Base-by-base conservation (phyloP, 2,329 filamentous ascomycete genomes). In the Aspergillus eucalypticola region DNA sequence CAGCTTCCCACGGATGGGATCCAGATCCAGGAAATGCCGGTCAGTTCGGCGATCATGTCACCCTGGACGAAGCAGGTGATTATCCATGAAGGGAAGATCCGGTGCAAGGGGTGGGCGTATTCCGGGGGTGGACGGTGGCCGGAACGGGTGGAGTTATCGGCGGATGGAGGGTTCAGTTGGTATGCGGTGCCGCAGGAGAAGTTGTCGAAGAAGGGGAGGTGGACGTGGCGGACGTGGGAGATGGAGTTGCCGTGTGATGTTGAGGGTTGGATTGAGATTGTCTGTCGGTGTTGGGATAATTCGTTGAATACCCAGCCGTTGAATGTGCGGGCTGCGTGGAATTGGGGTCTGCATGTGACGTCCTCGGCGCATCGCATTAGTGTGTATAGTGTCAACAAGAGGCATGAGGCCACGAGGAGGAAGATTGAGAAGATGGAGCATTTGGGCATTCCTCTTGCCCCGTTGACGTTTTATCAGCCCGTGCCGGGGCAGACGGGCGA, bases 11-110 rank as follows among this genome's bases (percentile, higher is more conserved):
- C 78, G 15, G 84, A 86, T 49, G 87, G 86, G 0, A 87, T 88
- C 62, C 84, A 83, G 63, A 90, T 89, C 66, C 88, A 91, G 67
- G 88, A 90, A 38, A 90, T 90, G 87, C 88, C 88, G 0, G 87
- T 90, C 3, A 84, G 82, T 50, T 84, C 81, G 15, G 88, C 87
- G 19, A 89, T 90, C 66, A 89, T 89, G 84, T 78, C 82, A 0
- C 88, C 88, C 0, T 78, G 79, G 75, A 81, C 82, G 19, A 86
- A 86, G 66, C 81, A 87, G n/a, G 81, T 84, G 1, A 79, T 88
- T 29, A 74, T 88, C 0, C 86, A 89, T 65, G 79, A 83, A 15
- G 86, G 87, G 8, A 80, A 76, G 50, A 87, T 89, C 54, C 76
- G 76, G 5, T 76, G 84, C 62, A 82, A 81, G 51, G 84, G 84